These are phyloP conservation scores for Fusarium nelsonii DNA, from an alignment of 2,329 filamentous ascomycete species.

Conservation along the genomic window DNA sequence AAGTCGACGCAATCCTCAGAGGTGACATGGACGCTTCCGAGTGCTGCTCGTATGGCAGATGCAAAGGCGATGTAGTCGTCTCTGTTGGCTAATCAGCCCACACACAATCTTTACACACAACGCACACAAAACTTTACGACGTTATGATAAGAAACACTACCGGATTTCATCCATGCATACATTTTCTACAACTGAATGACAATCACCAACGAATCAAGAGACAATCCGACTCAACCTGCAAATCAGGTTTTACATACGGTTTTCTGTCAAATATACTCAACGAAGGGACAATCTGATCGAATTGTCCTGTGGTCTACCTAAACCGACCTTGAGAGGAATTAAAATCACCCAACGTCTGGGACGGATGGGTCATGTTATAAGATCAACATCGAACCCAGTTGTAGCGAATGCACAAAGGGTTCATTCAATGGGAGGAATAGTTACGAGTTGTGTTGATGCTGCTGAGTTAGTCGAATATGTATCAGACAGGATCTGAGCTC, in stretches of 20 bases:
- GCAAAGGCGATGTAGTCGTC: constrained; percentile 63
- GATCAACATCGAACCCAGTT: background rate
- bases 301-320: background rate
- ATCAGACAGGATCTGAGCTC: constrained; percentile 1
- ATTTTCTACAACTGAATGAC: constrained; percentile 2
- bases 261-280: background rate
- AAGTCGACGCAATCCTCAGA: constrained; percentile 60
- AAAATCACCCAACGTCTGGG: no score
- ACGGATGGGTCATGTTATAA: background rate
- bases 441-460: background rate
- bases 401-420: background rate
- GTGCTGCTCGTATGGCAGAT: constrained; percentile 67
- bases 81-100: constrained; percentile 54
- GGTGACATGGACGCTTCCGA: constrained; percentile 61
- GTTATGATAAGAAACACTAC: constrained; percentile 32
- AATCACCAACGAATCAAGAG: background rate
- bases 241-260: background rate
- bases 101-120: background rate
- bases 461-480: background rate
- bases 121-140: constrained; percentile 32
- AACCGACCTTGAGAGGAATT: background rate
- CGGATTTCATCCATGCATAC: constrained; percentile 1
- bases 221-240: constrained; percentile 4
- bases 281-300: background rate
- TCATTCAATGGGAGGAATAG: background rate